Evolutionary conservation across 2,329 filamentous ascomycete species (phyloP), one percentile per base, ranked within the genome.

Genomic region (Exutisphaerella laricina): DNA sequence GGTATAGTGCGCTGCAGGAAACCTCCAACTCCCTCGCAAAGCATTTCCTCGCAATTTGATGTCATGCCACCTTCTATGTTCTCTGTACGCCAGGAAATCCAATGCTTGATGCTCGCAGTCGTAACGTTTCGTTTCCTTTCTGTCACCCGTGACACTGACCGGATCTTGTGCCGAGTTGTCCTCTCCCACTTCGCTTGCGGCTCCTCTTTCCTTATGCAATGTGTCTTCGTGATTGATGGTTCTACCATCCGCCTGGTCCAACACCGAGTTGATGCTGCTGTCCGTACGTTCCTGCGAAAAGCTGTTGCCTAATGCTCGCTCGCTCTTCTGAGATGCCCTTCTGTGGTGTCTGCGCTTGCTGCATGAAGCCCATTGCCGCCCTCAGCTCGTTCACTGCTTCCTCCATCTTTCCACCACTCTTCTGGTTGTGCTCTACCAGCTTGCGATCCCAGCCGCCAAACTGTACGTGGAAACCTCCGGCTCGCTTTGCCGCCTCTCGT

Each of bases 401-500:
- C 49, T 82, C 80, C 66, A 98, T 76, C 58, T 85, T 85, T 18
- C 88, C 88, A 30, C 84, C 83, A 4, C 88, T 90, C 53, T 84
- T 80, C 53, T 92, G 81, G 61, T 97, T 90, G 69, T 98, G 92
- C 60, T 87, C 88, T 18, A 80, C 73, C 32, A 98, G 70, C 56
- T 81, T 86, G 64, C 92, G 82, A 58, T 97, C 90, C 92, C 92
- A 98, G 46, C 86, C 86, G 40, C 85, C 88, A 34, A 88, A 86
- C 58, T 95, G 86, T 52, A 98, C 62, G 53, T 87, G 81, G 58
- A 97, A 92, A 23, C 92, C 92, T 20, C 88, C 89, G 8, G 88
- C 90, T 54, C 85, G 79, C 71, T 97, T 97, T 16, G 85, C 82
- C 2, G 88, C 88, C 66, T 98, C 92, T 48, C 82, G 83, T 55